phyloP scores from a whole-genome alignment of 768 basidiomycete species.

The Kwoniella mangroviensis region DNA sequence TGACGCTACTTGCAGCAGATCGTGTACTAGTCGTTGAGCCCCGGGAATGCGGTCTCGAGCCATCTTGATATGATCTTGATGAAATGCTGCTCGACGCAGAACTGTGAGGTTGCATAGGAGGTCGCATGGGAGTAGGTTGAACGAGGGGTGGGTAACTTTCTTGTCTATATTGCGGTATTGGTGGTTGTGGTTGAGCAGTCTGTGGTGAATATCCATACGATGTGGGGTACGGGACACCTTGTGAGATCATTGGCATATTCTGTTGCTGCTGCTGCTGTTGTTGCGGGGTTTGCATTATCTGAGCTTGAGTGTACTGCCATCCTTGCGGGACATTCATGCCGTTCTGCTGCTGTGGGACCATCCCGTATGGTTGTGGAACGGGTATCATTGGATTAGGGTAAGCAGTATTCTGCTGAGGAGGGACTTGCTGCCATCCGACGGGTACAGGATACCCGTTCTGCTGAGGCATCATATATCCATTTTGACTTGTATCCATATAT shows the following conservation, averaged over 20 bases:
- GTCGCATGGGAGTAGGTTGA: slow-evolving; percentile 43
- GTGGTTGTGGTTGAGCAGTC: slow-evolving; percentile 5
- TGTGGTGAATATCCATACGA: slow-evolving; percentile 27
- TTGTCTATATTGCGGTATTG: slow-evolving; percentile 19
- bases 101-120: slow-evolving; percentile 39
- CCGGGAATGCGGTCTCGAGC: slow-evolving; percentile 48
- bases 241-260: slow-evolving; percentile 43
- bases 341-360: slow-evolving; percentile 5
- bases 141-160: slow-evolving; percentile 27
- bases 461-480: slow-evolving; percentile 18
- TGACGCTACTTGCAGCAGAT: slow-evolving; percentile 47
- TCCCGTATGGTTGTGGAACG: slow-evolving; percentile 11
- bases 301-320: slow-evolving; percentile 20
- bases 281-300: slow-evolving; percentile 12
- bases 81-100: slow-evolving; percentile 50
- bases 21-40: slow-evolving; percentile 50
- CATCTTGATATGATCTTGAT: slow-evolving; percentile 46
- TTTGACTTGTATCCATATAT: slow-evolving; percentile 13
- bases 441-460: slow-evolving; percentile 13
- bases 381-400: slow-evolving; percentile 8
- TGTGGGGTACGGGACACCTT: slow-evolving; percentile 33
- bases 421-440: slow-evolving; percentile 16
- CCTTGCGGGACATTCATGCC: slow-evolving; percentile 7
- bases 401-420: not conserved
- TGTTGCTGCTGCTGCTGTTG: slow-evolving; percentile 7